These are phyloP conservation scores for Talaromyces sp. DNA, from an alignment of 2,329 filamentous ascomycete genomes.

Conservation along the genomic window DNA sequence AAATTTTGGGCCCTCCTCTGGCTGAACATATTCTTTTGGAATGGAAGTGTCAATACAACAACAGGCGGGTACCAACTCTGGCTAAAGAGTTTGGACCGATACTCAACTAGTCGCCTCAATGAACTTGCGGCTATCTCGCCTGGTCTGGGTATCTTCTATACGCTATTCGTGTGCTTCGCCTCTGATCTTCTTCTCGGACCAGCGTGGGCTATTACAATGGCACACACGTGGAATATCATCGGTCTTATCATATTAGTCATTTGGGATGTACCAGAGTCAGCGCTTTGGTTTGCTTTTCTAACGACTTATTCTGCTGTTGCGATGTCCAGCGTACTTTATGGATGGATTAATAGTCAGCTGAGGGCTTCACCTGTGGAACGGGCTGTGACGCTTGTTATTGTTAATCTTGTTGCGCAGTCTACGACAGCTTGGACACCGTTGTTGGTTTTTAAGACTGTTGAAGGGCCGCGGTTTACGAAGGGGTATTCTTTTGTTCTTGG, in stretches of 20 bases:
- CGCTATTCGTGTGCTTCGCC: slow-evolving; percentile 56
- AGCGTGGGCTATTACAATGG: slow-evolving; percentile 58
- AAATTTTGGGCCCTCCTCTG: slow-evolving; percentile 57
- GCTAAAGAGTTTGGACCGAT: slow-evolving; percentile 59
- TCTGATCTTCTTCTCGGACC: slow-evolving; percentile 58
- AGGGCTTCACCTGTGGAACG: slow-evolving; percentile 46
- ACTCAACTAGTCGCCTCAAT: slow-evolving; percentile 52
- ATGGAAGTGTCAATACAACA: slow-evolving; percentile 51
- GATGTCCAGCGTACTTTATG: slow-evolving; percentile 59
- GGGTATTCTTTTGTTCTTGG: slow-evolving; percentile 48
- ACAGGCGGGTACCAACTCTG: slow-evolving; percentile 59
- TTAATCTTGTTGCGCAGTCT: slow-evolving; percentile 58
- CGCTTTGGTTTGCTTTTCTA: slow-evolving; percentile 58
- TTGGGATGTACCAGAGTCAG: slow-evolving; percentile 60
- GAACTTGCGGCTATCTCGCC: slow-evolving; percentile 40
- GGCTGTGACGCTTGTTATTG: slow-evolving; percentile 54
- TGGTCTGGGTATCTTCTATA: slow-evolving; percentile 60
- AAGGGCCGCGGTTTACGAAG: slow-evolving; percentile 47
- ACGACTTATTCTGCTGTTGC: slow-evolving; percentile 55
- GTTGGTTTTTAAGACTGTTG: slow-evolving; percentile 53
- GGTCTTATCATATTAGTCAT: slow-evolving; percentile 58
- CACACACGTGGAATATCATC: slow-evolving; percentile 55
- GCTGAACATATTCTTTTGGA: slow-evolving; percentile 61
- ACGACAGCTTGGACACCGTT: slow-evolving; percentile 61
- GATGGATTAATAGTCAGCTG: slow-evolving; percentile 58